Evolutionary conservation across 306 rosid species (phyloP).

Genomic region (Oxytropis ochrocephala): DNA sequence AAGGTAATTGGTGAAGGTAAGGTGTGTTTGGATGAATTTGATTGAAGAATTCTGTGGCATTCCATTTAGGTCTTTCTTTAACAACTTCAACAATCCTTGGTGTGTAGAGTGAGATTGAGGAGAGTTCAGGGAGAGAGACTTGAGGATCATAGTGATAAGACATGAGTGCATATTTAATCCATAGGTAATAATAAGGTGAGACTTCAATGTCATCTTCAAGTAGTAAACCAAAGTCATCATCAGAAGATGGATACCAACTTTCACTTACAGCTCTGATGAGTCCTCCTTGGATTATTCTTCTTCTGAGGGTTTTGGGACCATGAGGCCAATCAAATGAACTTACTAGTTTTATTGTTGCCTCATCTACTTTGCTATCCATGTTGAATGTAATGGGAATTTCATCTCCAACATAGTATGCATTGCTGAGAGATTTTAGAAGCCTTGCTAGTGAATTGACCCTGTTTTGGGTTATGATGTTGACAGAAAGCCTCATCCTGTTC

Average conservation of each 20-base stretch:
- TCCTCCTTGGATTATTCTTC: conserved; percentile 97
- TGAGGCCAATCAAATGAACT: conserved; percentile 83
- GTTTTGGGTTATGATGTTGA: conserved; percentile 86
- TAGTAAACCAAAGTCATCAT: conserved; percentile 77
- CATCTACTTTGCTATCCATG: conserved; percentile 90
- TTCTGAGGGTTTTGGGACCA: conserved; percentile 76
- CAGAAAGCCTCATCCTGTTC: conserved; percentile 70
- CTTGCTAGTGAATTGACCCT: conserved; percentile 63
- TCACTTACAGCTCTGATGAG: conserved; percentile 93
- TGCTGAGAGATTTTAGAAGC: conserved; percentile 72
- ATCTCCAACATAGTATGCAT: conserved; percentile 87
- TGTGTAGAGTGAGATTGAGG: conserved; percentile 91
- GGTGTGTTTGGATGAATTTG: conserved; percentile 78
- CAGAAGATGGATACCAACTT: conserved; percentile 93
- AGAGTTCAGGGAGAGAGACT: conserved; percentile 72
- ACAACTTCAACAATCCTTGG: conserved; percentile 89
- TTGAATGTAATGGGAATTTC: conserved; percentile 79
- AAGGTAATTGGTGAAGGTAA: conserved; percentile 88
- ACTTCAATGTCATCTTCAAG: conserved; percentile 95
- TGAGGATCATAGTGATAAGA: conserved; percentile 89
- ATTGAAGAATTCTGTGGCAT: conserved; percentile 73
- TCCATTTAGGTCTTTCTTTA: conserved; percentile 93
- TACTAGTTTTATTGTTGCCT: conserved; percentile 59
- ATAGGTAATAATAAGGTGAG: conserved; percentile 85
- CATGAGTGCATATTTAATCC: conserved; percentile 93